Percentiles rank a stretch among this genome's conserved stretches.
These are phyloP conservation scores for Plantago coronopus DNA, from an alignment of 305 asterid species.

Conservation along the genomic window DNA sequence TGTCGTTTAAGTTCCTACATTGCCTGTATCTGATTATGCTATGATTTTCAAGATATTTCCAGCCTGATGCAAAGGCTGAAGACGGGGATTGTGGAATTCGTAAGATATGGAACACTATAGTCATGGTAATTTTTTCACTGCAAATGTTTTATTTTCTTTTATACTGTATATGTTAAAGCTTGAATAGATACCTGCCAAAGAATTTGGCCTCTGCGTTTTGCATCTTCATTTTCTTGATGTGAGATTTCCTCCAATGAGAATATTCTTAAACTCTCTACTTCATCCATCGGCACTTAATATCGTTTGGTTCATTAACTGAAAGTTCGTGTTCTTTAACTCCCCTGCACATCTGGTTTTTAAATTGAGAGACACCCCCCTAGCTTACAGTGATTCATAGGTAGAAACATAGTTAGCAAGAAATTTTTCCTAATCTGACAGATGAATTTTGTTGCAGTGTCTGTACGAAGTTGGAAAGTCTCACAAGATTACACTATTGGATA, in stretches of 20 bases:
- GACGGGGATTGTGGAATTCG: constrained; percentile 41
- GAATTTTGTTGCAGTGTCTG: constrained; percentile 59
- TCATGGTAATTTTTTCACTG: constrained; percentile 47
- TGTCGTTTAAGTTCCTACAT: constrained; percentile 9
- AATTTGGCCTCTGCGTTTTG: constrained; percentile 6
- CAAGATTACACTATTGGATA: constrained; percentile 57
- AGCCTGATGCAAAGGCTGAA: constrained; percentile 29
- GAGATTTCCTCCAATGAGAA: constrained; percentile 7
- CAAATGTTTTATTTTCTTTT: constrained; percentile 1
- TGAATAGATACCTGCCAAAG: constrained; percentile 17
- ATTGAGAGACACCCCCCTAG: not conserved
- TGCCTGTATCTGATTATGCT: constrained; percentile 13
- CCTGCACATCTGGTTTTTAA: not conserved
- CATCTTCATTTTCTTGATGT: constrained; percentile 8
- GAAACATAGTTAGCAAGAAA: constrained; percentile 16
- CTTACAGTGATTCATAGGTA: constrained; percentile 1
- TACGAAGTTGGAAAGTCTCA: constrained; percentile 67
- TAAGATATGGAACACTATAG: constrained; percentile 57
- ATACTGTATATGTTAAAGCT: constrained; percentile 14
- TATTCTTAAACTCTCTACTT: constrained; percentile 9
- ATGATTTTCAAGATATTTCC: constrained; percentile 35
- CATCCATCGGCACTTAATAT: constrained; percentile 5
- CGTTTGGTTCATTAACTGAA: constrained; percentile 9
- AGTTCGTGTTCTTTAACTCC: not conserved
- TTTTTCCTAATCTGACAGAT: constrained; percentile 24